A percentile compares a stretch with the other conserved stretches of the same genome.
Evolutionary conservation across 257 asterid genomes (phyloP).

Genomic region (Verbena officinalis): DNA sequence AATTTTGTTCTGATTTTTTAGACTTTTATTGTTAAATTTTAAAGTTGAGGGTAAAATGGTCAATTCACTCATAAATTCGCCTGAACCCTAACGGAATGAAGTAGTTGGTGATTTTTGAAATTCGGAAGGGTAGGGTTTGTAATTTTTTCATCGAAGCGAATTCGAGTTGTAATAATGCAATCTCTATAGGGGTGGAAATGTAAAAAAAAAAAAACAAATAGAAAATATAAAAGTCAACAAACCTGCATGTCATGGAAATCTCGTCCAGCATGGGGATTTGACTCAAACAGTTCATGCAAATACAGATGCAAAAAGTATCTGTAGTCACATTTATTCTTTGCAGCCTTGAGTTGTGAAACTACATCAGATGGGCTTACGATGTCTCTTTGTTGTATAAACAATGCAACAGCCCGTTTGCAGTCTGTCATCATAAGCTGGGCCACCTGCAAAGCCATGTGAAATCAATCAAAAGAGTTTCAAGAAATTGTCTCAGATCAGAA

Average conservation of each 20-base stretch:
- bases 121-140: too few relatives aligned
- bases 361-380: slow-evolving; percentile 78
- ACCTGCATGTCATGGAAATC: slow-evolving; percentile 99
- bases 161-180: too few relatives aligned
- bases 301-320: slow-evolving; percentile 69
- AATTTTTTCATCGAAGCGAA: too few relatives aligned
- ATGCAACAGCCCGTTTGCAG: slow-evolving; percentile 73
- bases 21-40: too few relatives aligned
- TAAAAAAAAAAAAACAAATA: too few relatives aligned
- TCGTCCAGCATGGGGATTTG: slow-evolving; percentile 86
- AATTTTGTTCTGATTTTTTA: too few relatives aligned
- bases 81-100: too few relatives aligned
- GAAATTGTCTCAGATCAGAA: not conserved
- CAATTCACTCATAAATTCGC: too few relatives aligned
- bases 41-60: too few relatives aligned
- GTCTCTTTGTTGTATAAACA: slow-evolving; percentile 75
- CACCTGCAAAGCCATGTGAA: slow-evolving; percentile 57
- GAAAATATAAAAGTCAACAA: too few relatives aligned
- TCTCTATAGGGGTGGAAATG: too few relatives aligned
- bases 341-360: slow-evolving; percentile 79
- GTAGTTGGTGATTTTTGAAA: too few relatives aligned
- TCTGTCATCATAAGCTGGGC: slow-evolving; percentile 95
- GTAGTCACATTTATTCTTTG: slow-evolving; percentile 64
- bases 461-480: slow-evolving; percentile 20
- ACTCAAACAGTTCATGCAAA: slow-evolving; percentile 76